Base-by-base conservation (phyloP, 2,329 filamentous ascomycete species). In the Fusarium nurragi region DNA sequence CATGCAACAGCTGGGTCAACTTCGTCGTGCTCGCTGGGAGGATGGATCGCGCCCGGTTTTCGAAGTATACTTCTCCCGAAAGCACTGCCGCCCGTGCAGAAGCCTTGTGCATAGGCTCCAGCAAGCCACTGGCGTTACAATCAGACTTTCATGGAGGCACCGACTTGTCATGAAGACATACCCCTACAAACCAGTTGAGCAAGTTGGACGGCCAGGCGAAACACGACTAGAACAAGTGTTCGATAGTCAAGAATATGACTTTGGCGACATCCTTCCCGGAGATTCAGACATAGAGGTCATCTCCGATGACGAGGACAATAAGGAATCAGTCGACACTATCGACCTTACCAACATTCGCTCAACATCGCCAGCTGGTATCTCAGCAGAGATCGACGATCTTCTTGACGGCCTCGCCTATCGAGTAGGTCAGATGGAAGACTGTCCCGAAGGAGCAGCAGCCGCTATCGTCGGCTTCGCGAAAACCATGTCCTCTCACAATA, bases 31-130 rank as follows among this genome's bases (percentile, higher is more conserved):
- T 6, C 26, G 51, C 1, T 77, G 71, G 73, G 60, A 64, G 3
- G 68, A 75, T 37, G 74, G 71, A 10, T 60, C 68, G 0, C 61
- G 60, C 3, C 76, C 75, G 0, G 23, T 49, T 1, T 71, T 79
- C 19, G 76, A 78, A 26, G 69, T 79, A 0, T 76, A 74, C 59
- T 77, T 78, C 11, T 78, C 77, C 2, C 59, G 77, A 5, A 74
- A 70, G 34, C 71, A 75, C n/a, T 79, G 77, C 41, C 7, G 3
- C 0, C 56, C 60, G 0, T 79, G 77, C 53, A 64, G 60, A 0
- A 30, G n/a, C 3, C 70, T 77, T 6, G 67, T 75, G 2, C 23
- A 36, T 4, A 58, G 45, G 7, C 69, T 79, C 1, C 54, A 70
- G 18, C 54, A 60, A 4, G 49, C 68, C 0, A 77, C 76, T 3